Evolutionary conservation across 2,329 filamentous ascomycete species (phyloP).

Genomic region (Grosmannia huntii): DNA sequence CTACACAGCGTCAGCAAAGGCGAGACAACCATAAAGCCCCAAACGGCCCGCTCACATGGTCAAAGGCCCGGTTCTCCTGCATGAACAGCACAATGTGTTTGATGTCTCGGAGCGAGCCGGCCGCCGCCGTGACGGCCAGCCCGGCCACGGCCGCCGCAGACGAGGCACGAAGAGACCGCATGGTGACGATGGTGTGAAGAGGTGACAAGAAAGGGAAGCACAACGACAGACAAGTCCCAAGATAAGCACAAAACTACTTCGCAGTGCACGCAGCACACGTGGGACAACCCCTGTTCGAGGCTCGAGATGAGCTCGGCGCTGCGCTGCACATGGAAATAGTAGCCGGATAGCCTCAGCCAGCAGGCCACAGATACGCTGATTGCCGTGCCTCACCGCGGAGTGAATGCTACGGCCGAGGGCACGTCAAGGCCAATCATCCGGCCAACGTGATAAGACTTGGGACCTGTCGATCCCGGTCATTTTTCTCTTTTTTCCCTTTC

Average conservation of each 20-base stretch:
- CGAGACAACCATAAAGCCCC: neutral
- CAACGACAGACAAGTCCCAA: too few species aligned
- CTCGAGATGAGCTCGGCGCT: too few species aligned
- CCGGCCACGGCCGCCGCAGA: neutral
- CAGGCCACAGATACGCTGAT: neutral
- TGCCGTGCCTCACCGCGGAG: neutral
- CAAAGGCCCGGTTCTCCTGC: slow-evolving; percentile 31
- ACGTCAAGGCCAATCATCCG: neutral
- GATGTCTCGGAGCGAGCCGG: slow-evolving; percentile 25
- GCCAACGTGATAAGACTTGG: neutral
- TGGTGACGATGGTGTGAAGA: neutral
- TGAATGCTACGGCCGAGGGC: neutral
- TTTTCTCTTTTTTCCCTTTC: neutral
- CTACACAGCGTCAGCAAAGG: slow-evolving; percentile 14
- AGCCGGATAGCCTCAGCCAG: too few species aligned
- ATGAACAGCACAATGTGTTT: slow-evolving; percentile 46
- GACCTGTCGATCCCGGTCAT: neutral
- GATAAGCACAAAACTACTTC: too few species aligned
- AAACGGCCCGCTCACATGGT: slow-evolving; percentile 9
- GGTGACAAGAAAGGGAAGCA: neutral
- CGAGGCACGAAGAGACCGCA: neutral
- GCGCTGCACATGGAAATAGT: too few species aligned
- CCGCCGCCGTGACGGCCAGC: neutral
- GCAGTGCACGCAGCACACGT: neutral
- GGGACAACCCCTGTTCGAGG: neutral